These are phyloP conservation scores for Aspergillus sp. DNA, from an alignment of 2,329 filamentous ascomycete species.

Conservation along the genomic window DNA sequence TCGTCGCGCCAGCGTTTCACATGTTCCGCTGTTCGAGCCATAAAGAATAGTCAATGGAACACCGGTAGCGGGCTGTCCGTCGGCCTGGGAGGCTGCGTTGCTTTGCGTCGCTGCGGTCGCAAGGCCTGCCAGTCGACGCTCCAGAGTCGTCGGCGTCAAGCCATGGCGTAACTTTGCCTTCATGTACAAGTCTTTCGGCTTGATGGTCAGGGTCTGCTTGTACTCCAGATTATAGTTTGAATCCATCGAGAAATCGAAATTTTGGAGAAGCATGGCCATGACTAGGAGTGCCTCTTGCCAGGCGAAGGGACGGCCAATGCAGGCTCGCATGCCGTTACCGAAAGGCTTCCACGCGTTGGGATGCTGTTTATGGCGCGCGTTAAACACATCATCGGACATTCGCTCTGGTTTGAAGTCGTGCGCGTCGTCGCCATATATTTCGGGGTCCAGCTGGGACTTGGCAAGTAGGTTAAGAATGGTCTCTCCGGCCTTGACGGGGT, in stretches of 20 bases:
- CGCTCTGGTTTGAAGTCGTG: slow-evolving; percentile 68
- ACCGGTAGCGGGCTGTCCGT: background rate
- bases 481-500: slow-evolving; percentile 56
- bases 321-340: slow-evolving; percentile 68
- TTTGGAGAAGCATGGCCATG: slow-evolving; percentile 65
- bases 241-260: slow-evolving; percentile 67
- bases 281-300: slow-evolving; percentile 70
- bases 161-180: slow-evolving; percentile 56
- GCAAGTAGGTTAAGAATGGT: slow-evolving; percentile 51
- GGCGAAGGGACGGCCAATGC: slow-evolving; percentile 72
- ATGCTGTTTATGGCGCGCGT: slow-evolving; percentile 52
- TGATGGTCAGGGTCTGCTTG: slow-evolving; percentile 41
- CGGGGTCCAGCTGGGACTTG: slow-evolving; percentile 61
- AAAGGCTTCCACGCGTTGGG: slow-evolving; percentile 71
- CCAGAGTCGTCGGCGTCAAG: slow-evolving; percentile 5
- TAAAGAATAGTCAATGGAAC: slow-evolving; percentile 63
- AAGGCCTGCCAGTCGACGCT: background rate
- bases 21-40: slow-evolving; percentile 73
- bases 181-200: slow-evolving; percentile 60
- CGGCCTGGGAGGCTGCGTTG: slow-evolving; percentile 14
- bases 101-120: background rate
- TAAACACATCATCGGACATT: slow-evolving; percentile 68
- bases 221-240: slow-evolving; percentile 46
- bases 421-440: slow-evolving; percentile 65
- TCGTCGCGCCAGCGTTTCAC: slow-evolving; percentile 65